Evolutionary conservation across 768 basidiomycete species (phyloP), one percentile per base, ranked within the genome.

Genomic region (Daedaleopsis sinensis): DNA sequence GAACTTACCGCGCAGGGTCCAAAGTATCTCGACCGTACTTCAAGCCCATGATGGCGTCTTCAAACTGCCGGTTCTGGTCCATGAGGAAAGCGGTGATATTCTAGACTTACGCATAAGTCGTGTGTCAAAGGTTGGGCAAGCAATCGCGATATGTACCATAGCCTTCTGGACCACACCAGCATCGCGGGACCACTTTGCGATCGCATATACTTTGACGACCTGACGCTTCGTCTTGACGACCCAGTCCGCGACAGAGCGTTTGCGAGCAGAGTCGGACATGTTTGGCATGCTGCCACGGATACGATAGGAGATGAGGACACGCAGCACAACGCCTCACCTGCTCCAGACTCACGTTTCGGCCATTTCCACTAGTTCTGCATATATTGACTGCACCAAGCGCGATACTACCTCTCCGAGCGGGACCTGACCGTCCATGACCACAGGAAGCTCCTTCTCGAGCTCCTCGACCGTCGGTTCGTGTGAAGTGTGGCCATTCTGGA

Each of bases 221-320:
- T 96, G 94, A 68, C 94, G 90, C 75, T 96, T 91, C 6, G 84
- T 91, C 72, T 89, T 87, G n/a, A 94, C 89, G 0, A 94, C 93
- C 85, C 91, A 96, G 65, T 95, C 93, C 2, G 91, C 91, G 36
- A 96, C 76, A 18, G 83, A 86, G 38, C 91, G 85, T 69, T 95
- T 95, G 54, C 93, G 84, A 52, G 87, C 89, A 21, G 76, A 76
- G 68, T 94, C 91, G 15, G 91, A 91, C 88, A 90, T 90, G 69
- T 88, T 88, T 47, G 91, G 91, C 79, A 93, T 84, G 18, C 70
- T 72, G 51, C 43, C 51, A 49, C 49, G 39, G 38, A 59, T 15
- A 37, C 32, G 6, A 35, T 61, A 47, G 59, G 55, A 15, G 42
- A 24, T 21, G 52, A 19, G 56, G 13, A n/a, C 19, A 16, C 35